Base-by-base conservation (phyloP, 495 filamentous ascomycete genomes). In the Chlorociboria aeruginascens region DNA sequence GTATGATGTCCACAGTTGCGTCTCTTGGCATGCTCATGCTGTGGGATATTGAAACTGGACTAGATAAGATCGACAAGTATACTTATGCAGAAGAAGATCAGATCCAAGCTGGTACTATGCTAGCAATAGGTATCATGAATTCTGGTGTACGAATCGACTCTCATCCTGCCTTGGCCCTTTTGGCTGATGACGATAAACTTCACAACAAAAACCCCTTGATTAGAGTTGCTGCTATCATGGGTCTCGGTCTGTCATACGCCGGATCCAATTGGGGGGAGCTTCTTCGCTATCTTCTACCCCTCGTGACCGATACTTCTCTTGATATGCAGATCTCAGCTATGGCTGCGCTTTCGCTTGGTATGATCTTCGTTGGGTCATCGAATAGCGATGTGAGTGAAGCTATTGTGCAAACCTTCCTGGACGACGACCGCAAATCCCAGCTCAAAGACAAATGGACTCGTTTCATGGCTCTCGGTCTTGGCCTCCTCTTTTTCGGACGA, bases 391-490 rank as follows among this genome's bases (percentile, higher is more conserved):
- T 95, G 43, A 88, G 80, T 49, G 83, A 89, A 65, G 83, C 87
- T 7, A 89, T 97, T 43, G 77, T 96, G 44, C 83, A 81, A 35
- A 94, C 93, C 2, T 71, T 99, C 37, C 76, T 97, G 63, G 90
- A 96, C 49, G 87, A 93, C 47, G 89, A 95, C 25, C 78, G 89
- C 16, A 78, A 80, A 58, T 77, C 78, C 55, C 86, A 92, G 58
- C 74, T 97, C 32, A 95, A 92, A 56, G 85, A 95, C 62, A 99
- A 97, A 66, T 99, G 92, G 92, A 87, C 87, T 17, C 78, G 90
- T 2, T 99, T 99, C 67, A 83, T 97, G 74, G 86, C 86, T 11
- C 79, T 99, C 52, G 92, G 93, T 49, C 72, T 99, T 46, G 92
- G 93, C 2, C 78, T 99, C 13, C 70, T 99, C 28, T 99, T 83